A percentile compares a stretch with the other conserved stretches of the same genome.
Conservation (phyloP, 1,284 basidiomycete genomes). For the Microbotryum silenes-acaulis region DNA sequence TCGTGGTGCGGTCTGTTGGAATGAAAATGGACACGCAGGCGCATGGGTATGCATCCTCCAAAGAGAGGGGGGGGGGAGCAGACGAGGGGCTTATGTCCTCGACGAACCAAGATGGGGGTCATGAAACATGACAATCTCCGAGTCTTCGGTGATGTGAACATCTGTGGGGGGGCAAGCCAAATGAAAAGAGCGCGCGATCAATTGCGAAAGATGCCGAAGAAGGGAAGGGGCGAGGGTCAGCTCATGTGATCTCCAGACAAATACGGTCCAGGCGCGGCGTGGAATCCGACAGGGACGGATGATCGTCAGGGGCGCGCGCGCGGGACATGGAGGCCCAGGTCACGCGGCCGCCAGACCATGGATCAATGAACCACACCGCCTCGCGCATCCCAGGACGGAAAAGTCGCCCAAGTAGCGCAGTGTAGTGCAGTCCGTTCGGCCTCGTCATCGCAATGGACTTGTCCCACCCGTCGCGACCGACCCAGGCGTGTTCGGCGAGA, state of each 20-base stretch:
- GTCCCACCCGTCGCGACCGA: too few relatives aligned
- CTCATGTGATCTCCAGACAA: too few relatives aligned
- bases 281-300: neutral
- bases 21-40: neutral
- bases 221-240: too few relatives aligned
- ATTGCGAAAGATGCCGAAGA: too few relatives aligned
- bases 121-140: conserved; percentile 69
- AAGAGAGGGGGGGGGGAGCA: too few relatives aligned
- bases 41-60: neutral
- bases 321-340: neutral
- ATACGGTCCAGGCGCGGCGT: neutral
- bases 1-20: conserved; percentile 49
- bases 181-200: too few relatives aligned
- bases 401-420: too few relatives aligned
- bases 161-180: conserved; percentile 50
- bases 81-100: neutral
- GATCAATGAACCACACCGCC: too few relatives aligned
- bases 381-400: too few relatives aligned
- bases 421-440: too few relatives aligned
- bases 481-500: neutral
- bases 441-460: neutral
- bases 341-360: neutral
- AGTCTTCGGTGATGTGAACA: conserved; percentile 88
- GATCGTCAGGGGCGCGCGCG: too few relatives aligned
- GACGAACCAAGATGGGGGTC: conserved; percentile 24